Evolutionary conservation across 257 asterid genomes (phyloP), one percentile per base, ranked within the genome.

Genomic region (Fraxinus pennsylvanica): DNA sequence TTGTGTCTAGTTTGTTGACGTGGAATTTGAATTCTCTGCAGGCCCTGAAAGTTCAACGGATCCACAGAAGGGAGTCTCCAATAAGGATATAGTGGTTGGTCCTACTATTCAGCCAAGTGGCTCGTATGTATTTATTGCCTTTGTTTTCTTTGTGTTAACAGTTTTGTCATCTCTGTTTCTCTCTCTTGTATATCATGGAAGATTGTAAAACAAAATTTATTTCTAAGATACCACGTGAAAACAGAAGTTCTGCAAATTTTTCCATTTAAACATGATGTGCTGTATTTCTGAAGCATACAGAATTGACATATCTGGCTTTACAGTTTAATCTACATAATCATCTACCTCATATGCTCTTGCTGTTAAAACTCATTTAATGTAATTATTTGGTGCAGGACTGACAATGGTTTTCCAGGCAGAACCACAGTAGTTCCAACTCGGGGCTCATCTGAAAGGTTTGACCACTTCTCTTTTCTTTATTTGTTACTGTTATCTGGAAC

Each of bases 391-490:
- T 91, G 86, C 92, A 92, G 97, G 67, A 71, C 74, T 76, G 96
- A 91, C 74, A 82, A 9, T 84, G 90, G 92, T 67, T 80, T 84
- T 69, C 86, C 89, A 71, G 90, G 94, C 72, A 91, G 82, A 88
- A 91, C 88, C 81, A 75, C 84, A 25, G 75, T 90, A 80, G 77
- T 89, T 78, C 82, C 94, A 17, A 43, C 90, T 79, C 87, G 78
- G 33, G 83, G 78, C 80, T 84, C 93, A 70, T 87, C 98, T 30
- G 96, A 90, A 80, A 92, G 99, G 99, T 96, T 32, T 82, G 79
- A 39, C 17, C 52, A 30, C 43, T 71, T 77, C 50, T 54, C 33
- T 41, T 77, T 76, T 80, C 6, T 78, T 54, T 80, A 35, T 73
- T 82, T 77, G 54, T 74, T 80, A 6, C 72, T 77, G 54, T 74